Evolutionary conservation across 139 green algal genomes (phyloP).

Genomic region (Spirogloea muscicola): DNA sequence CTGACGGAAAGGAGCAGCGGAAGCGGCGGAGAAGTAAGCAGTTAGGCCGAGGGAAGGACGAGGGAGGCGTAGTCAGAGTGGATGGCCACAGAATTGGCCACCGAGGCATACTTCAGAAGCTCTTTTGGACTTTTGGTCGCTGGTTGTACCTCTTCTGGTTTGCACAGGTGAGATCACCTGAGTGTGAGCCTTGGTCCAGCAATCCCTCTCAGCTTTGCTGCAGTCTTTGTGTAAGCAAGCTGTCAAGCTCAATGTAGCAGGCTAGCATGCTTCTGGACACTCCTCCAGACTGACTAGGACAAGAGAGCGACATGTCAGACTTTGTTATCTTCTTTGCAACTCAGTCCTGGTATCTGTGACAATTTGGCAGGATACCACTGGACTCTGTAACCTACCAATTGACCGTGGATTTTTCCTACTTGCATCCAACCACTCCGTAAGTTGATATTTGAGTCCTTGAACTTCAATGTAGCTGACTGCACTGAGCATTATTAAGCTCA

Average conservation of each 20-base stretch:
- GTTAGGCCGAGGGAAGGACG: no score
- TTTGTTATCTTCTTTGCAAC: no score
- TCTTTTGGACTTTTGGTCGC: conserved; percentile 15
- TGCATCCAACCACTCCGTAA: conserved; percentile 33
- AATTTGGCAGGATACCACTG: conserved; percentile 21
- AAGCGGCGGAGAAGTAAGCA: no score
- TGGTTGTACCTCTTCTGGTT: conserved; percentile 26
- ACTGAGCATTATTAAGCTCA: not conserved
- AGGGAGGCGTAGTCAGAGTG: no score
- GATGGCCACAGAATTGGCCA: no score
- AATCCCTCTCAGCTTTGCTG: not conserved
- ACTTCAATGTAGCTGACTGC: not conserved
- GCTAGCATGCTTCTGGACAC: not conserved
- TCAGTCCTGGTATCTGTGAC: no score
- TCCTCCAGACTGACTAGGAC: no score
- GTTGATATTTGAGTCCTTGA: not conserved
- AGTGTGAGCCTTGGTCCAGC: not conserved
- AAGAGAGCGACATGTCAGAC: no score
- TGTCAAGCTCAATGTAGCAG: not conserved
- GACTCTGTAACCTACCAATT: conserved; percentile 4
- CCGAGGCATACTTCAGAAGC: conserved; percentile 3
- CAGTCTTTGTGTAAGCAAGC: not conserved
- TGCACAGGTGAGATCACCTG: not conserved
- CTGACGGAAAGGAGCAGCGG: no score
- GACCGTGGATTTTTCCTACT: conserved; percentile 5